phyloP scores from a whole-genome alignment of 345 rosid genomes.

The Syzygium oleosum region DNA sequence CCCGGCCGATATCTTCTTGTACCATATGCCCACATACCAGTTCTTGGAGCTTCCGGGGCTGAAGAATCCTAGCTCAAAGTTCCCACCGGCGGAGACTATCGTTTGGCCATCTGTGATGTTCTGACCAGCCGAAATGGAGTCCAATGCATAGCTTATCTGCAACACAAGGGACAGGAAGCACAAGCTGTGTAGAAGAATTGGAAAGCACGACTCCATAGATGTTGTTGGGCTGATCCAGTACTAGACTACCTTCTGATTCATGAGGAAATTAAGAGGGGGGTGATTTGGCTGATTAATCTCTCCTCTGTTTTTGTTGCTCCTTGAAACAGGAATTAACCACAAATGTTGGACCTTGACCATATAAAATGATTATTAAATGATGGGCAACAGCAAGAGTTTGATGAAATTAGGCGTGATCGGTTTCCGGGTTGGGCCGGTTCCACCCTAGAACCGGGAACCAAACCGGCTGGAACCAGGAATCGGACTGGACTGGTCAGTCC shows the following conservation, averaged over 20 bases:
- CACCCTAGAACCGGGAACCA: neutral
- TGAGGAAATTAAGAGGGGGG: neutral
- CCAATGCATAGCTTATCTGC: neutral
- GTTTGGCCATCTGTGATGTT: slow-evolving; percentile 4
- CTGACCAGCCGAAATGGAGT: neutral
- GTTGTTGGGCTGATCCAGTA: neutral
- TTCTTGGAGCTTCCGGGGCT: slow-evolving; percentile 6
- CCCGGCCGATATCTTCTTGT: slow-evolving; percentile 6
- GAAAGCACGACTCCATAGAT: neutral
- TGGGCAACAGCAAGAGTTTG: too few relatives aligned
- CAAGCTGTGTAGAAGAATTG: neutral
- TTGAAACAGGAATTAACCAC: neutral
- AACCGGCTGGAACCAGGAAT: rapidly evolving
- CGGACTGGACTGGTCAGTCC: too few relatives aligned
- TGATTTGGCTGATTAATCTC: neutral
- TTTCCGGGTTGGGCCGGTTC: neutral
- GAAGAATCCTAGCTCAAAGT: slow-evolving; percentile 34
- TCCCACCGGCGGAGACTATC: neutral
- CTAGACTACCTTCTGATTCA: neutral
- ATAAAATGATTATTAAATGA: neutral
- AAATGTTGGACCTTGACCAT: neutral
- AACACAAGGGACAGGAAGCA: neutral
- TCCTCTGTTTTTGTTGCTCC: neutral
- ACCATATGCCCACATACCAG: slow-evolving; percentile 23
- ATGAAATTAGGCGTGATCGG: neutral